Evolutionary conservation across 1,139 yeast species (phyloP), one percentile per base, ranked within the genome.

Genomic region (Diutina rugosa): DNA sequence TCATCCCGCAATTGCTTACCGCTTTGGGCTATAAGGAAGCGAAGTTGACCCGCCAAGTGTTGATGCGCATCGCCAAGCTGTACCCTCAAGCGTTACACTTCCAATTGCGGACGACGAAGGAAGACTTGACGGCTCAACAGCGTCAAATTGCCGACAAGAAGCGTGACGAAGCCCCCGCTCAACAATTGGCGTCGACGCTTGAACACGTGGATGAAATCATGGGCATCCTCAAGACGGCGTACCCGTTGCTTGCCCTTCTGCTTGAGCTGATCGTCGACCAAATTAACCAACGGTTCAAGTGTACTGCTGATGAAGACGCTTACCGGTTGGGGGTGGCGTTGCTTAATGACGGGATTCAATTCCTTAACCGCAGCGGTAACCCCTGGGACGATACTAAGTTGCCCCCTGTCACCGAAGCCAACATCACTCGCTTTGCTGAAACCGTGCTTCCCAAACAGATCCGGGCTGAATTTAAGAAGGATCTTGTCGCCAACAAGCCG

Each of bases 41-140:
- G 0, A 79, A 84, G 58, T 77, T 90, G 67, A 97, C 93, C 1
- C 84, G 95, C 60, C 93, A 86, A 64, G 87, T 95, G 55, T 78
- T 95, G 67, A 86, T 90, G 55, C 80, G 95, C 64, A 93, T 95
- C 65, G 99, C 99, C 0, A 93, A 93, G 73, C 85, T 90, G 56
- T 95, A 88, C 70, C 99, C 99, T 2, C 99, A 95, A 71, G 97
- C 99, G 0, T 77, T 95, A 58, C 98, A 93, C 66, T 93, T 90
- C 83, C 97, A 91, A 65, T 78, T 95, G 65, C 78, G 99, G 61
- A 95, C 99, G 0, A 89, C 98, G 0, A 87, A 87, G 66, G 99
- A 93, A 67, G 99, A 95, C 64, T 89, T 86, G 69, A 85, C 91
- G 3, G 90, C 90, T 8, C 81, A 90, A 57, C 96, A 90, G 67